Conservation (phyloP, 352 stramenopile genomes). For the Globisporangium viniferum region DNA sequence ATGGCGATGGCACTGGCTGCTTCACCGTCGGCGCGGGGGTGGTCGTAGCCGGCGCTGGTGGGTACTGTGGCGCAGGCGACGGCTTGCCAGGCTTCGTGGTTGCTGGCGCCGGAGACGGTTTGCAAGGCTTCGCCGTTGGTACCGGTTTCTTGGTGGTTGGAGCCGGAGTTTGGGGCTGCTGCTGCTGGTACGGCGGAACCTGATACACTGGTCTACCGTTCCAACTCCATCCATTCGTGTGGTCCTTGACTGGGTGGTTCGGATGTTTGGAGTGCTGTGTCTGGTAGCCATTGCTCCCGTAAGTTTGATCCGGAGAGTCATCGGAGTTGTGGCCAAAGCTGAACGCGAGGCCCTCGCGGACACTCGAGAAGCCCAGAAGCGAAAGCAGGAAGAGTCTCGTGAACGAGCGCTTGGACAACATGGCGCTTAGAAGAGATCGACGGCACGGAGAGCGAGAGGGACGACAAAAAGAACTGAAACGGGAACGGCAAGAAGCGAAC, state of each 20-base stretch:
- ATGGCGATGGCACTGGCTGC: neutral
- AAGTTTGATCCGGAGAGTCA: neutral
- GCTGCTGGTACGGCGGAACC: neutral
- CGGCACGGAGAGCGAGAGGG: neutral
- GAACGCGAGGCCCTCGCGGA: neutral
- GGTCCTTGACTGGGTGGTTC: neutral
- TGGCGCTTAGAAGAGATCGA: neutral
- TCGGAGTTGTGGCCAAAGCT: neutral
- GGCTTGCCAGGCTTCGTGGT: neutral
- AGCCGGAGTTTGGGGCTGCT: neutral
- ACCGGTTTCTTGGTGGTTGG: neutral
- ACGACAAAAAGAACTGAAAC: neutral
- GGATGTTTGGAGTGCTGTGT: neutral
- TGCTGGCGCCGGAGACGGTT: neutral
- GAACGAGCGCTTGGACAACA: conserved; percentile 8
- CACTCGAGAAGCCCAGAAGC: neutral
- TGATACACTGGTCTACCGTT: neutral
- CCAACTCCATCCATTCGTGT: neutral
- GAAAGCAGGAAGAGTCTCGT: conserved; percentile 8
- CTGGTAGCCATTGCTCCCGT: neutral
- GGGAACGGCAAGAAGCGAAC: neutral
- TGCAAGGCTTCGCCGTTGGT: neutral
- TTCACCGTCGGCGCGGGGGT: neutral
- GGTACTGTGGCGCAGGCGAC: neutral
- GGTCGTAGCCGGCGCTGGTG: neutral